Conservation (phyloP, 352 stramenopile genomes). For the Globisporangium cylindrosporum region DNA sequence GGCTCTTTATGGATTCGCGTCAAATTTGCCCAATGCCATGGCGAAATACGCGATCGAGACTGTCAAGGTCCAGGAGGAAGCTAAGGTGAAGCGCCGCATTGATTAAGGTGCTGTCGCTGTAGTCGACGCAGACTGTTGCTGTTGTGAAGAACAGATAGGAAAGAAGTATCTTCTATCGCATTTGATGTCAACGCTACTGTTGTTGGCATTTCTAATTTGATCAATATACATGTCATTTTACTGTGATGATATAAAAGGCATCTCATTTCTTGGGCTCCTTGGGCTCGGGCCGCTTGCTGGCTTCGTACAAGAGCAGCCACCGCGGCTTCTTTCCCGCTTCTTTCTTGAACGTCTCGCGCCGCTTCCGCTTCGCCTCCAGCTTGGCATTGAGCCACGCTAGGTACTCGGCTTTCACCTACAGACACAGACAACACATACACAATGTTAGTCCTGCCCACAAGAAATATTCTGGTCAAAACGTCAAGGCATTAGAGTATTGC, state of each 20-base stretch:
- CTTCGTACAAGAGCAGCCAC: conserved; percentile 69
- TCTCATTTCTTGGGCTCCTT: conserved; percentile 20
- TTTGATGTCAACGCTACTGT: background rate
- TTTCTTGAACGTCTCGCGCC: conserved; percentile 43
- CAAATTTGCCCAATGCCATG: conserved; percentile 55
- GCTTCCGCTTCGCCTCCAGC: conserved; percentile 45
- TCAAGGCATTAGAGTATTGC: background rate
- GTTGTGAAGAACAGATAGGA: background rate
- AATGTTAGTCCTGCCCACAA: background rate
- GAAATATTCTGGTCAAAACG: background rate
- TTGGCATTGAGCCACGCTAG: conserved; percentile 67
- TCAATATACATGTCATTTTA: background rate
- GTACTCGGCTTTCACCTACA: conserved; percentile 70
- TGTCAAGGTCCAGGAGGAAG: conserved; percentile 49
- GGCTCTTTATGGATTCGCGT: conserved; percentile 76
- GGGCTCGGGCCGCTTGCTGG: conserved; percentile 41
- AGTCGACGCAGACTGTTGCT: background rate
- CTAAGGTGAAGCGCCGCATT: conserved; percentile 30
- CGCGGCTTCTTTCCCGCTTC: conserved; percentile 59
- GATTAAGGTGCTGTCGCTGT: background rate
- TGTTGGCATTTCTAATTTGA: background rate
- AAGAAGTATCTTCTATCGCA: background rate
- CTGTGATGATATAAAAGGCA: background rate
- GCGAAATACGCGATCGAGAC: conserved; percentile 66
- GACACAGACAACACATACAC: background rate